Evolutionary conservation across 495 filamentous ascomycete genomes (phyloP).

Genomic region (Talaromyces liani): DNA sequence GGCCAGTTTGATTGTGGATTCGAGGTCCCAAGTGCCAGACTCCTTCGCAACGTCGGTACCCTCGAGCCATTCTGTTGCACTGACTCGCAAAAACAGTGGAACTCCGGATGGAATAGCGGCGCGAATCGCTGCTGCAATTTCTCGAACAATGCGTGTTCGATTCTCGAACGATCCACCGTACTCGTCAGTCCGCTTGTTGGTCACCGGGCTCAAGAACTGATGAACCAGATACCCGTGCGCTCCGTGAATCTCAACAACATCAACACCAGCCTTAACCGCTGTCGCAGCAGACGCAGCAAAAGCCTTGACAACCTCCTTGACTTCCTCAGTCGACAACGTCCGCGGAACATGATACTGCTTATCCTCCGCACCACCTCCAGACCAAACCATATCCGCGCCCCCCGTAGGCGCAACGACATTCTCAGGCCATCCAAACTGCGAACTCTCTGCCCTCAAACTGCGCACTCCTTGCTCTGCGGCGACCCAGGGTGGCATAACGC

Average conservation of each 20-base stretch:
- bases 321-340: slow-evolving; percentile 43
- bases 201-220: slow-evolving; percentile 54
- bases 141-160: slow-evolving; percentile 46
- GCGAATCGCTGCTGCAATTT: slow-evolving; percentile 44
- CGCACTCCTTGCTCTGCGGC: slow-evolving; percentile 17
- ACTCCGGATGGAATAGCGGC: slow-evolving; percentile 52
- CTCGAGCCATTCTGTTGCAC: slow-evolving; percentile 66
- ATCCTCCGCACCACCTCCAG: slow-evolving; percentile 33
- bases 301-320: slow-evolving; percentile 52
- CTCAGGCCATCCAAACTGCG: slow-evolving; percentile 62
- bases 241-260: slow-evolving; percentile 54
- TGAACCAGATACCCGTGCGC: slow-evolving; percentile 65
- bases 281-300: slow-evolving; percentile 55
- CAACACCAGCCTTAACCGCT: slow-evolving; percentile 59
- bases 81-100: slow-evolving; percentile 64
- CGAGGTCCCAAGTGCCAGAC: slow-evolving; percentile 55
- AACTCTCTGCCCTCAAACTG: slow-evolving; percentile 38
- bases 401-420: slow-evolving; percentile 54
- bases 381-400: slow-evolving; percentile 39
- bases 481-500: slow-evolving; percentile 56
- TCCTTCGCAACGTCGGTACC: slow-evolving; percentile 36
- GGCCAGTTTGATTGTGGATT: slow-evolving; percentile 54
- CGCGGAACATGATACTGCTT: slow-evolving; percentile 53
- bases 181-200: slow-evolving; percentile 53
- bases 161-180: slow-evolving; percentile 56